A percentile compares a stretch with the other conserved stretches of the same genome.
Conservation (phyloP, 352 stramenopile genomes). For the Globisporangium orthogonon region DNA sequence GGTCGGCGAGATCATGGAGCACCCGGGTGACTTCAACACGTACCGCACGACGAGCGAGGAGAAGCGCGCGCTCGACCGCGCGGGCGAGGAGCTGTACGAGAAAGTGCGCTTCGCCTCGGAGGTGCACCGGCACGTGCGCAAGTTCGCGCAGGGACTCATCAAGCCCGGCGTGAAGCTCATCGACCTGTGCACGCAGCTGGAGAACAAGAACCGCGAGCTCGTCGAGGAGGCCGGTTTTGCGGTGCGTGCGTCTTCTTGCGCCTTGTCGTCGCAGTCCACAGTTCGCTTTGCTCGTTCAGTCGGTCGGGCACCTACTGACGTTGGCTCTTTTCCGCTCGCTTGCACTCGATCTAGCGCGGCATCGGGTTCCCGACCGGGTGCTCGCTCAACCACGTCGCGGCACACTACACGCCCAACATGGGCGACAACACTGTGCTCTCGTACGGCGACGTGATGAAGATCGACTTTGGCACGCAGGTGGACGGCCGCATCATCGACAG, state of each 20-base stretch:
- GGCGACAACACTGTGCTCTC: constrained; percentile 92
- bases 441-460: constrained; percentile 97
- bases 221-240: constrained; percentile 86
- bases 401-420: constrained; percentile 97
- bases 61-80: constrained; percentile 64
- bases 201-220: constrained; percentile 92
- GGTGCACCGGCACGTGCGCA: constrained; percentile 82
- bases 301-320: no score
- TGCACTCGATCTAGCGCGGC: neutral
- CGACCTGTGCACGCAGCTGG: constrained; percentile 34
- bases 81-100: constrained; percentile 36
- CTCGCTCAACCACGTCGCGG: constrained; percentile 95
- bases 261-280: no score
- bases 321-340: no score
- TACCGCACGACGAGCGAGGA: constrained; percentile 74
- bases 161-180: constrained; percentile 92
- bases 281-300: no score
- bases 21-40: constrained; percentile 88
- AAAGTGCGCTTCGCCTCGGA: constrained; percentile 87
- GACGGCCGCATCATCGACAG: constrained; percentile 95
- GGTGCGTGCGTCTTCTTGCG: no score
- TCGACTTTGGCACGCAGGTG: constrained; percentile 95
- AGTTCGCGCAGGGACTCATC: constrained; percentile 91
- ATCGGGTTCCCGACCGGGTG: constrained; percentile 87
- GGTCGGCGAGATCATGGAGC: constrained; percentile 85